Percentiles rank a stretch among this genome's conserved stretches.
These are phyloP conservation scores for Coemansia pectinata DNA, from an alignment of 192 early-diverging fungal genomes.

Conservation along the genomic window DNA sequence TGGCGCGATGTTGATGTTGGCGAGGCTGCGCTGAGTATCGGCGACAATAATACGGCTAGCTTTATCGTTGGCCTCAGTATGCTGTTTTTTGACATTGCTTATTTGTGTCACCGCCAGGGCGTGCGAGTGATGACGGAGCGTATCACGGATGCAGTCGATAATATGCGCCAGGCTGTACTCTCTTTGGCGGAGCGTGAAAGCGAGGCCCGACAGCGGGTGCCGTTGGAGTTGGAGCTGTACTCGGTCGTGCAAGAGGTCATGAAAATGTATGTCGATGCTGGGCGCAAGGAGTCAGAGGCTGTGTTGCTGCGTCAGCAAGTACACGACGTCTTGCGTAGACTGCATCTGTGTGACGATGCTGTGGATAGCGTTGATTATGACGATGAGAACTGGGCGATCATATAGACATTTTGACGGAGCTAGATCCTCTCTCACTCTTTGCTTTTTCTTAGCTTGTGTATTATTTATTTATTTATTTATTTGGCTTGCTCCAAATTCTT, in stretches of 20 bases:
- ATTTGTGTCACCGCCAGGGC: conserved; percentile 39
- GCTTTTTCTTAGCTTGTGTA: background rate
- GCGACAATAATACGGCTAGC: conserved; percentile 19
- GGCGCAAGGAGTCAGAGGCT: conserved; percentile 6
- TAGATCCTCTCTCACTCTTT: background rate
- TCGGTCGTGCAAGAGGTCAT: conserved; percentile 31
- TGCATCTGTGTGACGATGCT: conserved; percentile 53
- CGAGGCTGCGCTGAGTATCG: conserved; percentile 36
- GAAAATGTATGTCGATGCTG: conserved; percentile 26
- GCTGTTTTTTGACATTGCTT: conserved; percentile 47
- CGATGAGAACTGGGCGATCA: conserved; percentile 48
- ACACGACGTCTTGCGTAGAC: conserved; percentile 27
- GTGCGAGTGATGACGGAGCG: conserved; percentile 33
- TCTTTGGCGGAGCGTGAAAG: conserved; percentile 19
- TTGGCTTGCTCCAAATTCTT: background rate
- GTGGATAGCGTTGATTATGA: conserved; percentile 41
- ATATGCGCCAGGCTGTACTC: conserved; percentile 36
- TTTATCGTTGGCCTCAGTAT: conserved; percentile 49
- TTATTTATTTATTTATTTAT: background rate
- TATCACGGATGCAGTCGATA: conserved; percentile 34
- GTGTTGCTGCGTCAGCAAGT: conserved; percentile 28
- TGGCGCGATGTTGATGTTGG: conserved; percentile 37
- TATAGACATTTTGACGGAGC: background rate
- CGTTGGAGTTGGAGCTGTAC: conserved; percentile 40
- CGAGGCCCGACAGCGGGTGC: conserved; percentile 10